Base-by-base conservation (phyloP, 208 protist genomes). In the Angomonas desouzai region DNA sequence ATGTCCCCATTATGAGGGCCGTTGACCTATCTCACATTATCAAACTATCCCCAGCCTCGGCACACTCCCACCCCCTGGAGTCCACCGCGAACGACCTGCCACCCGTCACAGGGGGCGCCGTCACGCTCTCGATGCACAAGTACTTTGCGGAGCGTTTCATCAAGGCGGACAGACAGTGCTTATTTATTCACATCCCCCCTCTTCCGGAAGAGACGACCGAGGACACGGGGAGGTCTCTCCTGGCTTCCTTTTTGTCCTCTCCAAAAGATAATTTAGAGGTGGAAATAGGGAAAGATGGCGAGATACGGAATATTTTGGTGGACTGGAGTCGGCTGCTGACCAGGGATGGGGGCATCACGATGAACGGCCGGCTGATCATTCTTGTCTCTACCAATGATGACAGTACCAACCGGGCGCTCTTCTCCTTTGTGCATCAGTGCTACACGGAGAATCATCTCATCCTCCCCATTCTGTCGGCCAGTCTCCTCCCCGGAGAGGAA, bases 391-490 rank as follows among this genome's bases (percentile, higher is more conserved):
- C 3, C 7, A 34, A 27, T 36, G 25, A 6, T 23, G 51, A 18
- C 28, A 16, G 13, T 9, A 23, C 11, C 11, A 23, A 9, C 28
- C 10, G 9, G 22, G 51, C 51, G 6, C 25, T 57, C n/a, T 36
- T 22, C 51, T 57, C 29, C 51, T 57, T 29, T 29, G 51, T 36
- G 11, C 29, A n/a, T 10, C 28, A 38, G 51, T 57, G 51, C 22
- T 36, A 11, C 25, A 36, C 51, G 7, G 51, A 57, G 25, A 29
- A 57, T 23, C 13, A 29, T 23, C 28, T 57, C 10, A 22, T 57
- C 10, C n/a, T 57, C 3, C 51, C 51, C 25, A 57, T 57, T 20
- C 25, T 57, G 7, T 29, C 51, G 10, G 51, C 30, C n/a, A 36
- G 25, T 6, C 16, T 25, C 38, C 28, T 16, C 10, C 16, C 55